Base-by-base conservation (phyloP, 345 rosid genomes). In the Pugionium cornutum region DNA sequence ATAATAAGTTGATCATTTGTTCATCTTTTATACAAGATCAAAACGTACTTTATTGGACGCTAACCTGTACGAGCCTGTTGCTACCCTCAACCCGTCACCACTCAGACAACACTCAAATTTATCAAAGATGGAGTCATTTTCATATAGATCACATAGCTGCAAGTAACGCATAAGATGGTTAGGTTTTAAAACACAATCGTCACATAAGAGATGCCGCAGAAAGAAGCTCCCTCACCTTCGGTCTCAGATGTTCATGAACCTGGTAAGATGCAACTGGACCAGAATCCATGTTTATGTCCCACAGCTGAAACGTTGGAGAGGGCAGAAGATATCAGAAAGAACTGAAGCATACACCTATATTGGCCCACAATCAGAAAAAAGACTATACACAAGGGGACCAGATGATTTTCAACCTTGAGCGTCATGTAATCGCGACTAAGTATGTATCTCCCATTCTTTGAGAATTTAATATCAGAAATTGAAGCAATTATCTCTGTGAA, bases 251-350 rank as follows among this genome's bases (percentile, higher is more conserved):
- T 79, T 92, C 97, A 75, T 92, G 98, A 82, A 92, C 98, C 77
- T 83, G 97, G 86, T 84, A 88, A 9, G 94, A 83, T 75, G 96
- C 83, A 76, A 92, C 96, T 26, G 99, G 99, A 73, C 99, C 95
- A n/a, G 97, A 84, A 83, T 95, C 99, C 99, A 95, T 95, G 78
- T 89, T 92, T 75, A 92, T 84, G 79, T 92, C 98, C 98, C 98
- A 92, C 62, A 92, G 78, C 87, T 83, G 76, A 54, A 69, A 77
- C 54, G 40, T 43, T 2, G 18, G 5, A 35, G 62, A 42, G 29
- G 43, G 54, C 10, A 49, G 34, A 29, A 58, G 3, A 54, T 33
- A 74, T 74, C 59, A 68, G 48, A 56, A 62, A 34, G 48, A 47
- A 41, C 42, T 41, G 43, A 67, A 41, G 29, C 32, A 42, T 53